phyloP scores from a whole-genome alignment of 805 yeast genomes.

The Candida pseudofarinosa region DNA sequence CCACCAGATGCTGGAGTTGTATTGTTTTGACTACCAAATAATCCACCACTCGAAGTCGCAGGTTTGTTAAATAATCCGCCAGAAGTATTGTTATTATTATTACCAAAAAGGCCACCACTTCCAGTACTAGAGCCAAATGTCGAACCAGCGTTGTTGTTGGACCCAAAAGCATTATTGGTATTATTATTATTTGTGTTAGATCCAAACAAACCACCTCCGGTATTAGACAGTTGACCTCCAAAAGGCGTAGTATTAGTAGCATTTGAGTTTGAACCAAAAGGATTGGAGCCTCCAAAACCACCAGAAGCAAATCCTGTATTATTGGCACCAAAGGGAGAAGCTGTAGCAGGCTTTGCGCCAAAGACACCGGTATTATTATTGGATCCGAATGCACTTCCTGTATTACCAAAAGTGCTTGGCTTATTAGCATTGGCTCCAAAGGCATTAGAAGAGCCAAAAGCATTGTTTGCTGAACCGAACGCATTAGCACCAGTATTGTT shows the following conservation, averaged over 20 bases:
- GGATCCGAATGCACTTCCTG: constrained; percentile 30
- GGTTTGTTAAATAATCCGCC: constrained; percentile 19
- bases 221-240: constrained; percentile 26
- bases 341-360: constrained; percentile 17
- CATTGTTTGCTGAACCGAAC: constrained; percentile 15
- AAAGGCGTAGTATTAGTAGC: constrained; percentile 22
- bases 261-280: constrained; percentile 11
- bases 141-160: constrained; percentile 18
- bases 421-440: constrained; percentile 29
- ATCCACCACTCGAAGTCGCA: constrained; percentile 22
- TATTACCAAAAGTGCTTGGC: constrained; percentile 36
- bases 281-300: constrained; percentile 1
- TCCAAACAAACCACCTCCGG: constrained; percentile 7
- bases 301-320: constrained; percentile 16
- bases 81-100: constrained; percentile 12
- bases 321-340: constrained; percentile 26
- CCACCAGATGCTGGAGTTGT: constrained; percentile 19
- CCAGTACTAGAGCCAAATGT: constrained; percentile 14
- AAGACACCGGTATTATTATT: constrained; percentile 17
- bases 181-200: constrained; percentile 7
- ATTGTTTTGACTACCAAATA: constrained; percentile 15
- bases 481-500: constrained; percentile 19
- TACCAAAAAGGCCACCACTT: constrained; percentile 14
- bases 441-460: constrained; percentile 15
- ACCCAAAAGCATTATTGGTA: constrained; percentile 31